phyloP scores from a whole-genome alignment of 306 rosid species.

The Rubus idaeus region DNA sequence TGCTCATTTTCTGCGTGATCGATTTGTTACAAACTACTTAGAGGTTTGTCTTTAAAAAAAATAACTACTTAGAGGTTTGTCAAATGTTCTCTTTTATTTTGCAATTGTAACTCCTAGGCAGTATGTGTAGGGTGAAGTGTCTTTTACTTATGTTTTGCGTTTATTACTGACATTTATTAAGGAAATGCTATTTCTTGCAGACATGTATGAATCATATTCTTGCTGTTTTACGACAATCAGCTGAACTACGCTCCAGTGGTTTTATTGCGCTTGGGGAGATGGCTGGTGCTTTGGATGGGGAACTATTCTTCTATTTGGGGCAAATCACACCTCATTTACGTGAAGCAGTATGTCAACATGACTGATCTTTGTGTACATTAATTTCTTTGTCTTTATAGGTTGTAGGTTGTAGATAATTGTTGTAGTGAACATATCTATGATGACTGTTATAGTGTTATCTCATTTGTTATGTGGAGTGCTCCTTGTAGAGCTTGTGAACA shows the following conservation, averaged over 20 bases:
- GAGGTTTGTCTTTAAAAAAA: conserved; percentile 42
- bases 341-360: conserved; percentile 72
- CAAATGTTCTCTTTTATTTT: conserved; percentile 24
- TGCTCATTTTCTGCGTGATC: conserved; percentile 96
- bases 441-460: conserved; percentile 24
- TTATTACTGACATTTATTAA: conserved; percentile 31
- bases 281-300: conserved; percentile 99
- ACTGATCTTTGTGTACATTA: conserved; percentile 17
- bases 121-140: conserved; percentile 10
- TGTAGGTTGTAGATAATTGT: conserved; percentile 18
- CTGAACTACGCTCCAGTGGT: conserved; percentile 89
- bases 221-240: conserved; percentile 84
- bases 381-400: conserved; percentile 20
- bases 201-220: conserved; percentile 98
- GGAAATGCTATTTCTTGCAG: conserved; percentile 54
- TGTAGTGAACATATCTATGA: conserved; percentile 29
- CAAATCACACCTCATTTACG: conserved; percentile 80
- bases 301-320: conserved; percentile 83
- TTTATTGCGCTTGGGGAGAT: conserved; percentile 99
- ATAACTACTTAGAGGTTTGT: neutral
- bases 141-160: conserved; percentile 8
- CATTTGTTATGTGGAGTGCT: conserved; percentile 66
- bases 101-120: conserved; percentile 22
- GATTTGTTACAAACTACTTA: conserved; percentile 93
- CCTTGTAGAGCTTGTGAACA: conserved; percentile 50